These are phyloP conservation scores for Penicillium cataractarum DNA, from an alignment of 495 filamentous ascomycete species.

Conservation along the genomic window DNA sequence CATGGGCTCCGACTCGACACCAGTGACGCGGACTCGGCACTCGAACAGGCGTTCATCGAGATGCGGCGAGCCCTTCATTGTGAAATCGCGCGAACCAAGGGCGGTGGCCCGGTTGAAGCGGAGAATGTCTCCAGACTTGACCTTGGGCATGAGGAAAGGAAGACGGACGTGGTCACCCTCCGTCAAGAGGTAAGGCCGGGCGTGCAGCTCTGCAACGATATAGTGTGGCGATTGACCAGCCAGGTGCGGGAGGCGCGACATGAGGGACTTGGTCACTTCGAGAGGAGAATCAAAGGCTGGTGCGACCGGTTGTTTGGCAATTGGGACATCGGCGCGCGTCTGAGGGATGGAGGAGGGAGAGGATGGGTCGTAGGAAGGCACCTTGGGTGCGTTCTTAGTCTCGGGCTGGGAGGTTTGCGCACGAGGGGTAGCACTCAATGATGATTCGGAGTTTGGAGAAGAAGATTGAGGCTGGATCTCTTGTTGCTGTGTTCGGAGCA, in stretches of 20 bases:
- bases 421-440: constrained; percentile 36
- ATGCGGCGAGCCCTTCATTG: constrained; percentile 75
- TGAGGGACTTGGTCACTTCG: constrained; percentile 59
- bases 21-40: constrained; percentile 84
- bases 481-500: constrained; percentile 27
- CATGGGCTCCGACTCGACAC: constrained; percentile 86
- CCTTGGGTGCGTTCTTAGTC: constrained; percentile 12
- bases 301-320: constrained; percentile 39
- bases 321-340: constrained; percentile 31
- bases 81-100: constrained; percentile 87
- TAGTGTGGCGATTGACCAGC: constrained; percentile 80
- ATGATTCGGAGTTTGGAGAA: constrained; percentile 31
- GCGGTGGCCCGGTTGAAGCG: constrained; percentile 80
- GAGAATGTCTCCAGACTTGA: constrained; percentile 78
- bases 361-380: constrained; percentile 19
- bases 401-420: constrained; percentile 29
- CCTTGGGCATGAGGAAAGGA: constrained; percentile 90
- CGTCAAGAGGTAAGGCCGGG: constrained; percentile 86
- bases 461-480: constrained; percentile 23
- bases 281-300: constrained; percentile 42
- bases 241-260: constrained; percentile 74
- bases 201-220: constrained; percentile 84
- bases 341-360: constrained; percentile 19
- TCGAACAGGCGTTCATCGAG: constrained; percentile 81
- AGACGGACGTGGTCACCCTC: constrained; percentile 83